These are phyloP conservation scores for Candida glucosophila DNA, from an alignment of 1,139 yeast species.

Conservation along the genomic window DNA sequence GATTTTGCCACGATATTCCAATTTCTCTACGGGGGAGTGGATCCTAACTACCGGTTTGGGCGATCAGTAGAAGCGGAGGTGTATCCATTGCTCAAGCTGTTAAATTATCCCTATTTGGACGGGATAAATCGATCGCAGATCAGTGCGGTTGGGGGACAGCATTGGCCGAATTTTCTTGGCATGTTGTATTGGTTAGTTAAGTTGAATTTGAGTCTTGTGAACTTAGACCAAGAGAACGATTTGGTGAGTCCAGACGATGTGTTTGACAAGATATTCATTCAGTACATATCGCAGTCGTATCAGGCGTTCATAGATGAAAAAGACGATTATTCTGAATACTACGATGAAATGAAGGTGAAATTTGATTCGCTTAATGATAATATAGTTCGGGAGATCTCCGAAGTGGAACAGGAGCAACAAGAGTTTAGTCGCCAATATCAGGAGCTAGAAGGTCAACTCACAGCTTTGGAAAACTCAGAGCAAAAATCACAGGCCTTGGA, in stretches of 20 bases:
- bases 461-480: slow-evolving; percentile 36
- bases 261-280: slow-evolving; percentile 54
- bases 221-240: slow-evolving; percentile 20
- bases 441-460: slow-evolving; percentile 16
- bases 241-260: slow-evolving; percentile 30
- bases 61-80: slow-evolving; percentile 72
- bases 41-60: slow-evolving; percentile 69
- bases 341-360: slow-evolving; percentile 47
- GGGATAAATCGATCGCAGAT: slow-evolving; percentile 76
- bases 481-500: slow-evolving; percentile 58
- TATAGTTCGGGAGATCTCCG: slow-evolving; percentile 28
- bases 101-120: slow-evolving; percentile 77
- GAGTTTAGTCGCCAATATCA: slow-evolving; percentile 23
- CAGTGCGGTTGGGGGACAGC: slow-evolving; percentile 86
- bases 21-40: slow-evolving; percentile 67
- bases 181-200: slow-evolving; percentile 74
- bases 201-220: slow-evolving; percentile 41
- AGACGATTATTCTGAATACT: slow-evolving; percentile 50
- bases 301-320: slow-evolving; percentile 54
- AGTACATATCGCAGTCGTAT: slow-evolving; percentile 62
- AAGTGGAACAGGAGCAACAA: slow-evolving; percentile 35
- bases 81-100: slow-evolving; percentile 50
- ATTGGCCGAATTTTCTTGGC: slow-evolving; percentile 81
- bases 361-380: slow-evolving; percentile 33
- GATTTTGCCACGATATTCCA: slow-evolving; percentile 75